Evolutionary conservation across 2,329 filamentous ascomycete species (phyloP), one percentile per base, ranked within the genome.

Genomic region (Tricladium varicosporioides): DNA sequence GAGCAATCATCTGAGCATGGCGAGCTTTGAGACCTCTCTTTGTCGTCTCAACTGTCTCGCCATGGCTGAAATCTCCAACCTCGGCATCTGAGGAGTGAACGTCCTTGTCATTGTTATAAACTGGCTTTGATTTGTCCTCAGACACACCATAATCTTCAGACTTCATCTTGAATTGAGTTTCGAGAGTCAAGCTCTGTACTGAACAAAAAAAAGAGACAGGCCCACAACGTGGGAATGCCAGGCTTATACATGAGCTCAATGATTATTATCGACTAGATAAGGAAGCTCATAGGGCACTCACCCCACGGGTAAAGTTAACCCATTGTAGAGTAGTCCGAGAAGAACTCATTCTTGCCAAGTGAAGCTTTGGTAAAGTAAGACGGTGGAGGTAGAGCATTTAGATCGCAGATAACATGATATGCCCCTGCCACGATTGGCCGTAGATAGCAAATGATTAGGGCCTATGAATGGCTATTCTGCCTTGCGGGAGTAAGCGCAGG

Each of bases 1-100:
- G 56, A 8, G 66, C 67, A 56, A 69, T 69, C 64, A 69, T 66
- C 53, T 69, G 67, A 5, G 63, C 62, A 64, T 69, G 67, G 31
- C 67, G 59, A 48, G 66, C 58, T 49, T 68, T 68, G n/a, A 69
- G 61, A 53, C 67, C 67, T 45, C 67, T 59, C 51, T 67, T 65
- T 14, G 64, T 67, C 14, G 57, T 64, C 45, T 62, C 58, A 13
- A 54, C 19, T 3, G 36, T n/a, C 36, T 40, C 36, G 36, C 36
- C 36, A 40, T 40, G 36, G 36, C 36, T 40, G n/a, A 40, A 5
- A 10, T 40, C 36, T n/a, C 32, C 11, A 13, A 40, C 13, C 42
- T 60, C 59, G 18, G 47, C 59, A 49, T 57, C 60, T 11, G 36
- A 51, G 5, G 59, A 48, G 15, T 15, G 53, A 52, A 54, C 16